phyloP scores from a whole-genome alignment of 768 basidiomycete genomes.

The Serpula lacrymans region DNA sequence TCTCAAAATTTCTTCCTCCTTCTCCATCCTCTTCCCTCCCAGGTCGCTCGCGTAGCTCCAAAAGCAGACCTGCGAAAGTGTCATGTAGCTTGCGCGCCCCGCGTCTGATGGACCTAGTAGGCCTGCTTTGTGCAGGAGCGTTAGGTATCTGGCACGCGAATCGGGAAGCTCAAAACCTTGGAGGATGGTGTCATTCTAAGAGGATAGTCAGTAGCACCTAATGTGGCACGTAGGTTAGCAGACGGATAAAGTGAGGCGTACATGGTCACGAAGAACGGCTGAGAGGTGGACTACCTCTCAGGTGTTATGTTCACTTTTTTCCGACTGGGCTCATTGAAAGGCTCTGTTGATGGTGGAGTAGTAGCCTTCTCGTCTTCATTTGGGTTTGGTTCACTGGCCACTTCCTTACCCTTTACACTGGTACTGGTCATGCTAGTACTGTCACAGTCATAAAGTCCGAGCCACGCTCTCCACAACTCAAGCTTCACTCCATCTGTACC shows the following conservation, averaged over 20 bases:
- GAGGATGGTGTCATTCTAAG: conserved; percentile 55
- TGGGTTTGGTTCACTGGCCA: conserved; percentile 42
- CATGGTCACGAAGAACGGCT: conserved; percentile 55
- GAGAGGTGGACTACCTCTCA: conserved; percentile 44
- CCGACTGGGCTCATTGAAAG: too few relatives aligned
- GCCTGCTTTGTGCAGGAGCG: conserved; percentile 47
- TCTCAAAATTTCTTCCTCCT: too few relatives aligned
- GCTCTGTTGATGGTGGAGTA: too few relatives aligned
- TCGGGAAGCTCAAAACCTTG: conserved; percentile 69
- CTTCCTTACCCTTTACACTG: conserved; percentile 31
- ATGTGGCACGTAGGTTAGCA: conserved; percentile 6
- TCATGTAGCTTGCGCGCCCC: conserved; percentile 21
- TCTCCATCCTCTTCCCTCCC: too few relatives aligned
- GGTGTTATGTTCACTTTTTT: too few relatives aligned
- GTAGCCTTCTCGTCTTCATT: conserved; percentile 46
- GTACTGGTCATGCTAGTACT: too few relatives aligned
- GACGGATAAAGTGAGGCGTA: conserved; percentile 33
- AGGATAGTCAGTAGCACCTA: conserved; percentile 8
- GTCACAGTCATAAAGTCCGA: conserved; percentile 46
- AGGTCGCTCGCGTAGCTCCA: conserved; percentile 67
- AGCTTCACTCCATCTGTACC: conserved; percentile 70
- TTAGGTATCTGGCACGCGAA: conserved; percentile 65
- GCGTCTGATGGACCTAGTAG: conserved; percentile 30
- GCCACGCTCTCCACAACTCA: conserved; percentile 75
- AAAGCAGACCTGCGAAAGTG: conserved; percentile 52